Conservation (phyloP, 805 yeast species). For the Wickerhamiella allomyrinae region DNA sequence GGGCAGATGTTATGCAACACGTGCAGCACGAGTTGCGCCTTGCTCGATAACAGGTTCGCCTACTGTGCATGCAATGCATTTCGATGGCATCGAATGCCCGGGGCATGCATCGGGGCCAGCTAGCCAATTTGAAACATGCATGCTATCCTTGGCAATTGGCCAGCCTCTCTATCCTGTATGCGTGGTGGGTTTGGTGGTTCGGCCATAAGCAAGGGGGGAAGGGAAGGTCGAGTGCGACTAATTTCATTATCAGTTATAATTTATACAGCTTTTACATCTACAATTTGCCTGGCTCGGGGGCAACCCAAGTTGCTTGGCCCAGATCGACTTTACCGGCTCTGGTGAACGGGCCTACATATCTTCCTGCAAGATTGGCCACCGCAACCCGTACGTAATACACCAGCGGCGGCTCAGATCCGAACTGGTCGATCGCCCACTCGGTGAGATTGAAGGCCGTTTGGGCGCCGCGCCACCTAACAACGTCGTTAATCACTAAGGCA, state of each 20-base stretch:
- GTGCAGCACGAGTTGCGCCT: neutral
- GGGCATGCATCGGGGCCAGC: no score
- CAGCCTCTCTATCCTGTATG: no score
- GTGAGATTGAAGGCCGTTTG: constrained; percentile 27
- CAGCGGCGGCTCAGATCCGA: neutral
- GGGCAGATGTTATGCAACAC: no score
- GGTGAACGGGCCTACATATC: constrained; percentile 2
- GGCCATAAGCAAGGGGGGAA: no score
- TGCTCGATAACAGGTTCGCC: neutral
- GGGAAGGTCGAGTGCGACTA: no score
- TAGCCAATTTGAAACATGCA: no score
- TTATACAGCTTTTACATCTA: neutral
- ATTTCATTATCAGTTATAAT: no score
- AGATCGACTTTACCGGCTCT: constrained; percentile 1
- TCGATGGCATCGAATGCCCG: no score
- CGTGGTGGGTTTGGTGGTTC: no score
- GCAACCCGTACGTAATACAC: constrained; percentile 13
- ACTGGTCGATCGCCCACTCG: constrained; percentile 7
- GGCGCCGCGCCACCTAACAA: constrained; percentile 56
- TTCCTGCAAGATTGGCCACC: constrained; percentile 7
- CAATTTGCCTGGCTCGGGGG: neutral
- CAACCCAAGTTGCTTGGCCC: neutral
- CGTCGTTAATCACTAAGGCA: constrained; percentile 62
- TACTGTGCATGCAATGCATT: no score
- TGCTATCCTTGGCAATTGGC: no score